phyloP scores from a whole-genome alignment of 208 protist species.

The Trypanosoma cruzi region DNA sequence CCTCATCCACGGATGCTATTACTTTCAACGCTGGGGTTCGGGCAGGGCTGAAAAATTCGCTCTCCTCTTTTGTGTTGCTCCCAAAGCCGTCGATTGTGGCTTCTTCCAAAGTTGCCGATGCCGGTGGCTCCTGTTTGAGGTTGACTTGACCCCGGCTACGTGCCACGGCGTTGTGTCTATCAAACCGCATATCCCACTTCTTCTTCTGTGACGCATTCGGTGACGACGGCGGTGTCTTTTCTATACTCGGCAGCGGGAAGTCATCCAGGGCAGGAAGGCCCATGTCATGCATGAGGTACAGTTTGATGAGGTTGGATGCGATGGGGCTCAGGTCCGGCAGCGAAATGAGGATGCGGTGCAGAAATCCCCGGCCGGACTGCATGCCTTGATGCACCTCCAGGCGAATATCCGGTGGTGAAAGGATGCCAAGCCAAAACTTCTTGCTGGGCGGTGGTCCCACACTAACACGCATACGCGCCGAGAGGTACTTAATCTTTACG shows the following conservation, averaged over 20 bases:
- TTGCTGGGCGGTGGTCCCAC: constrained; percentile 85
- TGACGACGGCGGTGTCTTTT: constrained; percentile 45
- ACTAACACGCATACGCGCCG: constrained; percentile 71
- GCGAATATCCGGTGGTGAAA: constrained; percentile 56
- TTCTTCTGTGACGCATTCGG: constrained; percentile 31
- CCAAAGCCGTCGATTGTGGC: no score
- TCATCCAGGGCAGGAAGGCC: constrained; percentile 86
- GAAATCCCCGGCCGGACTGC: constrained; percentile 49
- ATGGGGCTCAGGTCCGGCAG: constrained; percentile 76
- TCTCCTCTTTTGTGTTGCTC: no score
- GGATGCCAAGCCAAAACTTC: constrained; percentile 82
- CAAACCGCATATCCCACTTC: constrained; percentile 41
- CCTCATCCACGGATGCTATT: no score
- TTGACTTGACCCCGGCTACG: constrained; percentile 21
- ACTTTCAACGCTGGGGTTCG: no score
- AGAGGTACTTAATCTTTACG: constrained; percentile 60
- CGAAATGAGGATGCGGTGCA: constrained; percentile 77
- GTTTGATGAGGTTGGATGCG: constrained; percentile 65
- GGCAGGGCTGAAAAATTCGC: no score
- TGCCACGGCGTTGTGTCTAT: constrained; percentile 41
- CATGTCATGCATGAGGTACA: constrained; percentile 79
- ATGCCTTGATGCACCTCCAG: constrained; percentile 67
- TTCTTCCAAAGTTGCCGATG: background rate
- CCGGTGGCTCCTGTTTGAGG: background rate
- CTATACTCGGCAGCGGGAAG: constrained; percentile 77